phyloP scores from a whole-genome alignment of 208 protist genomes.

The Vickermania ingenoplastis region DNA sequence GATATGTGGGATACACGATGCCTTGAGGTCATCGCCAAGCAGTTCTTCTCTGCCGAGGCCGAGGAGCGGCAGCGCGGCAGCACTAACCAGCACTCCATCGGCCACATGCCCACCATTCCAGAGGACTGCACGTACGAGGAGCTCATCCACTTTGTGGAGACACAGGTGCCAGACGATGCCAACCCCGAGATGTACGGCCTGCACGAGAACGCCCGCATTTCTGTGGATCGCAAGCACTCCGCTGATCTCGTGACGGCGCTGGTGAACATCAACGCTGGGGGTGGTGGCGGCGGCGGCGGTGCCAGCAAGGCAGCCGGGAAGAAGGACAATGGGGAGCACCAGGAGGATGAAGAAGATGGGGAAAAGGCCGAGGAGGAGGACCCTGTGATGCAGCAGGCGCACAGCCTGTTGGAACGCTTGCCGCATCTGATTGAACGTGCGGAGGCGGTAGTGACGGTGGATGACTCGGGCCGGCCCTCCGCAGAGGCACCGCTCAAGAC shows the following conservation, averaged over 20 bases:
- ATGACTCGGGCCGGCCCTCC: slow-evolving; percentile 14
- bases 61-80: slow-evolving; percentile 16
- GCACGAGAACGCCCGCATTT: slow-evolving; percentile 91
- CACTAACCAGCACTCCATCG: slow-evolving; percentile 26
- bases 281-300: slow-evolving; percentile 22
- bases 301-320: slow-evolving; percentile 13
- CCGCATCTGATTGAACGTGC: slow-evolving; percentile 26
- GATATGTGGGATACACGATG: slow-evolving; percentile 83
- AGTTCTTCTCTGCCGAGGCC: slow-evolving; percentile 54
- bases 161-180: slow-evolving; percentile 58
- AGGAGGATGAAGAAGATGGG: slow-evolving; percentile 30
- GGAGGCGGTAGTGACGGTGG: slow-evolving; percentile 20
- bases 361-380: slow-evolving; percentile 4
- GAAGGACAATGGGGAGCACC: slow-evolving; percentile 29
- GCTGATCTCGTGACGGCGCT: slow-evolving; percentile 29
- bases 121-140: slow-evolving; percentile 29
- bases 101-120: slow-evolving; percentile 37
- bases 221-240: slow-evolving; percentile 57
- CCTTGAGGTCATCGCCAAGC: slow-evolving; percentile 61
- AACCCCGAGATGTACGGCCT: slow-evolving; percentile 89
- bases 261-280: slow-evolving; percentile 37
- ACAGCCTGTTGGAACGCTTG: slow-evolving; percentile 48
- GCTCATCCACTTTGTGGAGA: slow-evolving; percentile 47
- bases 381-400: slow-evolving; percentile 38
- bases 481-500: slow-evolving; percentile 71